Evolutionary conservation across 2,329 filamentous ascomycete genomes (phyloP), one percentile per base, ranked within the genome.

Genomic region (Hirsutella rhossiliensis): DNA sequence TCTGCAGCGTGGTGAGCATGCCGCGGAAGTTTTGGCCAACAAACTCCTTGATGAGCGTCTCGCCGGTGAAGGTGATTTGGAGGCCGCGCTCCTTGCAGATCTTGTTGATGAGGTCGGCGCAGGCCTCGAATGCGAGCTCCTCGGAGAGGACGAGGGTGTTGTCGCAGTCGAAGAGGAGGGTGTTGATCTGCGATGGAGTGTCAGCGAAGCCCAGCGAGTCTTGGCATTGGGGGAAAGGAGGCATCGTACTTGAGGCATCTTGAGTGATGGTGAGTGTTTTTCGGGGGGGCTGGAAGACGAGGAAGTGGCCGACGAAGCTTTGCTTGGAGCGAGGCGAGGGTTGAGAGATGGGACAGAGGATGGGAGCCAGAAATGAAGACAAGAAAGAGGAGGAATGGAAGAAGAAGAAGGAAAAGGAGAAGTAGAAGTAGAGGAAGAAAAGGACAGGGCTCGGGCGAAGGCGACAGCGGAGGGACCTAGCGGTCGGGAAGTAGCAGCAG

Each of bases 121-220:
- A 94, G 53, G 86, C 88, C 68, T 90, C 86, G 63, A 95, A 94
- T 61, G 88, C 88, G 55, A 94, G 76, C 58, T 85, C 81, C 71
- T 95, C 89, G 44, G 87, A 94, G 56, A 92, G 79, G 62, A 92
- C 87, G 62, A 95, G 86, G 51, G 88, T 95, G 76, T 95, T 95
- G 77, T 95, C 77, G 66, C 76, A 81, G 64, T 87, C 83, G 63
- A 87, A 84, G 55, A 87, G 75, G 58, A 87, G 69, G 51, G 82
- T 76, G 45, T 72, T 84, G 65, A 86, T 82, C 62, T 66, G 29
- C 15, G n/a, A 11, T 6, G 11, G 42, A 8, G 42, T n/a, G n/a
- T 44, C 38, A 44, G 42, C 38, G 7, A 2, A 9, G 38, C 9
- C n/a, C n/a, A n/a, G 23, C 23, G 23, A 27, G 23, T 27, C 23